Evolutionary conservation across 2,329 filamentous ascomycete species (phyloP).

Genomic region (Cladorrhinum sp.): DNA sequence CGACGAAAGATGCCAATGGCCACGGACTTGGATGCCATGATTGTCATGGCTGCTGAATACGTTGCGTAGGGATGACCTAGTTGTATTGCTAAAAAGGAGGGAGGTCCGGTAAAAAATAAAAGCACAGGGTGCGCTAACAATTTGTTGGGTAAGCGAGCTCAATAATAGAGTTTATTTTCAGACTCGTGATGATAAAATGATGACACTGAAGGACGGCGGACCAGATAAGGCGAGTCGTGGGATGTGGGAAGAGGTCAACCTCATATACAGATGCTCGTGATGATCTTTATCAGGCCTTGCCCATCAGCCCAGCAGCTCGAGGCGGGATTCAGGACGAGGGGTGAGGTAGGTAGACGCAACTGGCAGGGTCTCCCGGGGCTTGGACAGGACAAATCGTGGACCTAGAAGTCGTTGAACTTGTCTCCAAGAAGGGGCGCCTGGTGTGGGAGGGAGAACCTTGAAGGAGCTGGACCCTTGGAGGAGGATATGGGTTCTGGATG

Average conservation of each 20-base stretch:
- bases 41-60: not conserved
- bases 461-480: not conserved
- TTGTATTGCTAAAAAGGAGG: not conserved
- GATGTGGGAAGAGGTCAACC: not conserved
- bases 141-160: not conserved
- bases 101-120: not conserved
- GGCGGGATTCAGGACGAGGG: not conserved
- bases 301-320: not conserved
- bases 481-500: not conserved
- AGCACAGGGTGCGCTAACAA: no score
- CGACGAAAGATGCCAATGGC: constrained; percentile 69
- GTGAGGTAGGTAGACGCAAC: not conserved
- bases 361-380: not conserved
- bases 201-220: not conserved
- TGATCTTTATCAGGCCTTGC: not conserved
- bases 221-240: not conserved
- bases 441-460: not conserved
- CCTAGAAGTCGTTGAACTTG: not conserved
- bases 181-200: not conserved
- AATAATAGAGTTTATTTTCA: not conserved
- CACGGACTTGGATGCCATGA: not conserved
- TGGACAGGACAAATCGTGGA: not conserved
- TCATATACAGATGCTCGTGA: not conserved
- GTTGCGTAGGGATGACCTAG: not conserved
- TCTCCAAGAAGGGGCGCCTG: not conserved